Conservation (phyloP, 371 early-diverging fungal species). For the Mortierella sp. region DNA sequence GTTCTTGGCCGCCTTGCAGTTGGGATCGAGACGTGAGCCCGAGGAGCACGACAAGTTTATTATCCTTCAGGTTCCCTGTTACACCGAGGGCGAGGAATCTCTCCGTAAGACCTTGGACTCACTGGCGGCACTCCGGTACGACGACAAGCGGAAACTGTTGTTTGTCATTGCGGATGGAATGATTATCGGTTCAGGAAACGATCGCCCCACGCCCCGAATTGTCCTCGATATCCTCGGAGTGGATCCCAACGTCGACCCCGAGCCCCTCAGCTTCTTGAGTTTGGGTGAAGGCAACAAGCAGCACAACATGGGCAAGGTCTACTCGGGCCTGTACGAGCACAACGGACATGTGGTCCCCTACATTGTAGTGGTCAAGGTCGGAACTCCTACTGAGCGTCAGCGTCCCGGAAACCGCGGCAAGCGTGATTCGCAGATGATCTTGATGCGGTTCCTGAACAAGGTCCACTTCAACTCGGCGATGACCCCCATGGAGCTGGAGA, state of each 20-base stretch:
- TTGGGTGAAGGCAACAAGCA: conserved; percentile 92
- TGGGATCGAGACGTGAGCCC: conserved; percentile 80
- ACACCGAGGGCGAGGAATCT: conserved; percentile 96
- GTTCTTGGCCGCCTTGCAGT: conserved; percentile 92
- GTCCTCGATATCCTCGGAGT: conserved; percentile 96
- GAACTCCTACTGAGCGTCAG: conserved; percentile 74
- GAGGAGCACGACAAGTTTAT: conserved; percentile 92
- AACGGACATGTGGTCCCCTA: conserved; percentile 88
- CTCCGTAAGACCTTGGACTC: conserved; percentile 96
- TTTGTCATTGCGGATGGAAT: conserved; percentile 94
- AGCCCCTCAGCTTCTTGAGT: conserved; percentile 93
- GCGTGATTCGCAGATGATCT: conserved; percentile 86
- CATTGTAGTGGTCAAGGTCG: conserved; percentile 88
- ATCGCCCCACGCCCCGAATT: conserved; percentile 97
- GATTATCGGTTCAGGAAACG: conserved; percentile 98
- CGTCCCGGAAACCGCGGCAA: conserved; percentile 93
- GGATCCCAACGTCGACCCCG: conserved; percentile 89
- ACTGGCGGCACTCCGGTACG: conserved; percentile 91
- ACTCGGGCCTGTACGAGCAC: conserved; percentile 89
- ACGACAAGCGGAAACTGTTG: conserved; percentile 96
- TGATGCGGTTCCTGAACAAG: conserved; percentile 82
- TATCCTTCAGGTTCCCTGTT: conserved; percentile 95
- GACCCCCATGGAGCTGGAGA: conserved; percentile 94
- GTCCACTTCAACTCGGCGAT: conserved; percentile 94
- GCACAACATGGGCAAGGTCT: conserved; percentile 91